Evolutionary conservation across 345 rosid species (phyloP).

Genomic region (Clarkia xantiana): DNA sequence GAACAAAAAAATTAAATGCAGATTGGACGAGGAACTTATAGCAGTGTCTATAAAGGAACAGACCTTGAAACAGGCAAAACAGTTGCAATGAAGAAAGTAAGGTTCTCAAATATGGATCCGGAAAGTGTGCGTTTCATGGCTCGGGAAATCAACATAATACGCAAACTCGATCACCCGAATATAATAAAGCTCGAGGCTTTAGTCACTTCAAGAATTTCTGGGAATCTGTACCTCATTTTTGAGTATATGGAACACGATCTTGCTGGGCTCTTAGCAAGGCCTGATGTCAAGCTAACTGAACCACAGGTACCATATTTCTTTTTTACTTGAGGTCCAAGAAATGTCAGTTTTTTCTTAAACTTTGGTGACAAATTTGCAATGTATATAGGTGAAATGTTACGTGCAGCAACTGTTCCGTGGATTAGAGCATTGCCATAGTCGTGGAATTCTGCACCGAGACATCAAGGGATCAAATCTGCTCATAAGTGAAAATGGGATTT

Average conservation of each 20-base stretch:
- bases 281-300: constrained; percentile 68
- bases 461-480: constrained; percentile 87
- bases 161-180: constrained; percentile 79
- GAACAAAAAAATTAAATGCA: constrained; percentile 13
- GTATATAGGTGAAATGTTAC: constrained; percentile 62
- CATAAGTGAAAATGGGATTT: constrained; percentile 52
- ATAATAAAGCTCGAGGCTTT: constrained; percentile 74
- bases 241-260: constrained; percentile 98
- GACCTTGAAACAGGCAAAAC: constrained; percentile 58
- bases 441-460: constrained; percentile 76
- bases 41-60: constrained; percentile 61
- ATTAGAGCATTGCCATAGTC: constrained; percentile 82
- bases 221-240: constrained; percentile 70
- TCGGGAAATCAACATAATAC: constrained; percentile 64
- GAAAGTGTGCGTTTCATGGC: constrained; percentile 95
- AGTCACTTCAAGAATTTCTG: constrained; percentile 66
- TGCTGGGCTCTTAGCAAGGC: constrained; percentile 63
- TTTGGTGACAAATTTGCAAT: background rate
- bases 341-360: no score
- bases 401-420: constrained; percentile 64
- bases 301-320: constrained; percentile 35
- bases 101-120: constrained; percentile 78
- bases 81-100: constrained; percentile 91
- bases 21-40: constrained; percentile 97
- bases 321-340: background rate